Percentiles rank a stretch among this genome's conserved stretches.
These are phyloP conservation scores for Pyrus pyrifolia DNA, from an alignment of 306 rosid genomes.

Conservation along the genomic window DNA sequence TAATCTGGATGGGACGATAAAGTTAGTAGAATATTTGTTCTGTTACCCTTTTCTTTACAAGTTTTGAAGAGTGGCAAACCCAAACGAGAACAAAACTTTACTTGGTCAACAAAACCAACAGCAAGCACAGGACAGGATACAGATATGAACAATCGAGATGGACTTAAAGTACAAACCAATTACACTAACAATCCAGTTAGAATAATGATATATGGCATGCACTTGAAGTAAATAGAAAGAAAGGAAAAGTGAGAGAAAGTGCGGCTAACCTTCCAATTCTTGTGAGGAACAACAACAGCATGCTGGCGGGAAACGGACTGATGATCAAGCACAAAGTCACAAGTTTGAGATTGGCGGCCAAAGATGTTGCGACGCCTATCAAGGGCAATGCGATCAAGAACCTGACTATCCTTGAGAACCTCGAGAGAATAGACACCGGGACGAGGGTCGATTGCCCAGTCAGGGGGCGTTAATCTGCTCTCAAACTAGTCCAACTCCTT, in stretches of 20 bases:
- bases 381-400: slow-evolving; percentile 59
- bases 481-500: too few relatives aligned
- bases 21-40: neutral
- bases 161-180: neutral
- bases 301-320: slow-evolving; percentile 97
- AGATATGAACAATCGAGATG: neutral
- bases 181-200: neutral
- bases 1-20: neutral
- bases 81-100: neutral
- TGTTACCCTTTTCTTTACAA: neutral
- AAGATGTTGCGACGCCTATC: slow-evolving; percentile 65
- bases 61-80: neutral
- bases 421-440: slow-evolving; percentile 78
- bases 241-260: slow-evolving; percentile 5
- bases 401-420: slow-evolving; percentile 84
- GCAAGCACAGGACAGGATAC: neutral
- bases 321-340: slow-evolving; percentile 92
- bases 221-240: neutral
- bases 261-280: slow-evolving; percentile 74
- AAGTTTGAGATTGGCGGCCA: slow-evolving; percentile 80
- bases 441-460: slow-evolving; percentile 94
- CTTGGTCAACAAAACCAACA: neutral
- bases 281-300: slow-evolving; percentile 94
- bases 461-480: slow-evolving; percentile 46
- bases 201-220: neutral